Percentiles rank a stretch among this genome's conserved stretches.
Evolutionary conservation across 371 early-diverging fungal species (phyloP).

Genomic region (Neoconidiobolus thromboides): DNA sequence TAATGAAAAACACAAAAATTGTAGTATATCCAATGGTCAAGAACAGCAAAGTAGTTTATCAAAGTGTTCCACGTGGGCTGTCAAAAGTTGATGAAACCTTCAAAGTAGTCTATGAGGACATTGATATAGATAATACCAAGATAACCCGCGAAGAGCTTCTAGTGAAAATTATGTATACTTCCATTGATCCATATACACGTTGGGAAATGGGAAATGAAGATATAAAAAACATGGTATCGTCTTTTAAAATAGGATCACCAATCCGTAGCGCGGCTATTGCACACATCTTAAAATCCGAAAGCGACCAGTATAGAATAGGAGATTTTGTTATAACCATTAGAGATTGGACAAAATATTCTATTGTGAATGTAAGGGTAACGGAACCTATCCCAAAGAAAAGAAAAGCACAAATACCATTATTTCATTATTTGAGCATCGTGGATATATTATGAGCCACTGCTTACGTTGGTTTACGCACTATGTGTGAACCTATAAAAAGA

Average conservation of each 20-base stretch:
- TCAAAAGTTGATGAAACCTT: no score
- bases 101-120: no score
- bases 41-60: no score
- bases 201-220: slow-evolving; percentile 30
- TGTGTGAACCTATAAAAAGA: slow-evolving; percentile 28
- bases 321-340: slow-evolving; percentile 33
- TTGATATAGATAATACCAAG: no score
- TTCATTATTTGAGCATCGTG: slow-evolving; percentile 30
- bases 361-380: slow-evolving; percentile 17
- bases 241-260: slow-evolving; percentile 32
- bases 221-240: slow-evolving; percentile 23
- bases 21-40: no score
- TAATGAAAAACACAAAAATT: no score
- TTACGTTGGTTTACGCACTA: slow-evolving; percentile 23
- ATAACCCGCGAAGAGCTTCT: no score
- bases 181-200: slow-evolving; percentile 38
- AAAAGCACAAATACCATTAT: slow-evolving; percentile 16
- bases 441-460: slow-evolving; percentile 37
- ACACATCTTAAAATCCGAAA: background rate
- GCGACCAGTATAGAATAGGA: slow-evolving; percentile 26
- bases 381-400: background rate
- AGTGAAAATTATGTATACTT: slow-evolving; percentile 11
- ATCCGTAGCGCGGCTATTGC: slow-evolving; percentile 19
- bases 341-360: slow-evolving; percentile 33
- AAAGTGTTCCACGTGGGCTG: no score